Percentiles rank a stretch among this genome's conserved stretches.
phyloP scores from a whole-genome alignment of 1,139 yeast species.

The Meyerozyma carpophila region DNA sequence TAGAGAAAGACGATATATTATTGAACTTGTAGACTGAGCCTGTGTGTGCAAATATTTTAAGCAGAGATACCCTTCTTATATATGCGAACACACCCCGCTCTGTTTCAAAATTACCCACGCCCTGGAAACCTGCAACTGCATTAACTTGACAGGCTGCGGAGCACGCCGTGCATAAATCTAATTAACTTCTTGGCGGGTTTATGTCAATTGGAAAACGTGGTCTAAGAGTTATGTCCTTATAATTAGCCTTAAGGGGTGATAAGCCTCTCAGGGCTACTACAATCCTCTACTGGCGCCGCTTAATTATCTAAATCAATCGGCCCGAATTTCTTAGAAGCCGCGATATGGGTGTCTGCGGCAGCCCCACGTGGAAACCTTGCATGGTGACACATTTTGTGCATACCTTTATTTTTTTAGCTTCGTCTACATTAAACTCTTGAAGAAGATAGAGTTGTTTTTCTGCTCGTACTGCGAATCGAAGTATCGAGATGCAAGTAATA shows the following conservation, averaged over 20 bases:
- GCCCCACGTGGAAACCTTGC: background rate
- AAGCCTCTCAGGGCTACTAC: background rate
- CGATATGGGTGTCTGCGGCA: background rate
- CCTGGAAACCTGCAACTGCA: background rate
- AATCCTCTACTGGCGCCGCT: too few species aligned
- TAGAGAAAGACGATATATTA: too few species aligned
- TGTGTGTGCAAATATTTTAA: background rate
- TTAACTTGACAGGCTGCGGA: background rate
- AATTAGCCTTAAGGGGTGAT: background rate
- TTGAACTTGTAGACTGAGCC: too few species aligned
- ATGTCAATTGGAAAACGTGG: background rate
- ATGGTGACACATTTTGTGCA: background rate
- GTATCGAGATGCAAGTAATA: background rate
- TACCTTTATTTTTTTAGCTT: background rate
- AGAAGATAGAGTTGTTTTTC: background rate
- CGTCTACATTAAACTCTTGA: background rate
- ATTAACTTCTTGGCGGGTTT: background rate
- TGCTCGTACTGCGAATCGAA: background rate
- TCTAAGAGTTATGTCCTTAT: background rate
- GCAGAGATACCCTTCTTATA: background rate
- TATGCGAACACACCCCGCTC: background rate
- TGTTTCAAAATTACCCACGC: background rate
- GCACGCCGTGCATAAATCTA: background rate
- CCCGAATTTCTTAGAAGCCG: too few species aligned
- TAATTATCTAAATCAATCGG: too few species aligned